Conservation (phyloP, 306 rosid species). For the Heteromeles arbutifolia region DNA sequence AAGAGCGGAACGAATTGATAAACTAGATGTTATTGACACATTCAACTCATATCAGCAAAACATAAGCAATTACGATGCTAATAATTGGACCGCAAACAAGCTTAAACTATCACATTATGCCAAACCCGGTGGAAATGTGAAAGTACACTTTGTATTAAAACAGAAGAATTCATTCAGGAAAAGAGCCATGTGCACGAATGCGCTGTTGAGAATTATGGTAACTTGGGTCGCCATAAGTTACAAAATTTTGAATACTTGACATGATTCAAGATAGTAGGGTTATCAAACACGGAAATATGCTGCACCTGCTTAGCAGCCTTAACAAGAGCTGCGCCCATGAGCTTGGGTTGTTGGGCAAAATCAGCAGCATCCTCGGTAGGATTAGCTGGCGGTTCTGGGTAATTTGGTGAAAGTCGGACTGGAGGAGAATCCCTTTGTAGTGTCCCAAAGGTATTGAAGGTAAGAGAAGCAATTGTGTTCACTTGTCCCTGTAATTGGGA, state of each 20-base stretch:
- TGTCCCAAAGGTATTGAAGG: conserved; percentile 74
- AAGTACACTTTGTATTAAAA: too few relatives aligned
- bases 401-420: conserved; percentile 60
- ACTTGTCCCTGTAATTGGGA: conserved; percentile 87
- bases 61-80: neutral
- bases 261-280: neutral
- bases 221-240: neutral
- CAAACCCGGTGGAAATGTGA: neutral
- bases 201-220: neutral
- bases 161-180: too few relatives aligned
- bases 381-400: conserved; percentile 73
- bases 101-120: neutral
- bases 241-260: neutral
- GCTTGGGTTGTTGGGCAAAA: conserved; percentile 68
- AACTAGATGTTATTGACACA: neutral
- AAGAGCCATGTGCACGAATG: too few relatives aligned
- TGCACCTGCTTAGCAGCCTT: conserved; percentile 86
- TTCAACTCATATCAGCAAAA: neutral
- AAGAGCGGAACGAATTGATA: neutral
- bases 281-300: neutral
- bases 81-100: neutral
- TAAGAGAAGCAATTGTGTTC: conserved; percentile 55
- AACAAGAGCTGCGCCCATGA: conserved; percentile 62
- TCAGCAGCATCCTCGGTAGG: conserved; percentile 49
- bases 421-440: conserved; percentile 92